Base-by-base conservation (phyloP, 1,139 yeast species). In the Scheffersomyces segobiensis region DNA sequence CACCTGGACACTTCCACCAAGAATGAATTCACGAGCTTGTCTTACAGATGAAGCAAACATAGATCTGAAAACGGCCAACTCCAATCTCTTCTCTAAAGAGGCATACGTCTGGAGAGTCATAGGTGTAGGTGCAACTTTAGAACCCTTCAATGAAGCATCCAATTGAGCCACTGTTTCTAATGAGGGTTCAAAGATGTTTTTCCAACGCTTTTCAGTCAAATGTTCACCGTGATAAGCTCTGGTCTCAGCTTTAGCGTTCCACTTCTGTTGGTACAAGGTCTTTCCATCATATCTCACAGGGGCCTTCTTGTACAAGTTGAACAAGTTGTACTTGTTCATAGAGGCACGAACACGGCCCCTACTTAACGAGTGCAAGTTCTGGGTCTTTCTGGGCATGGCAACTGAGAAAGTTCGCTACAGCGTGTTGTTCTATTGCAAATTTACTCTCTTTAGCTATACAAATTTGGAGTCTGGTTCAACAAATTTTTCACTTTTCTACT, bases 211-310 rank as follows among this genome's bases (percentile, higher is more conserved):
- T 72, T 95, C 99, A 0, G 96, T 89, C 59, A 95, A 76, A 71
- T 90, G 93, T 69, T 95, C 98, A 65, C 99, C 99, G 72, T 95
- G 99, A 73, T 95, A 95, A 1, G 96, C 89, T 76, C 99, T 85
- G 4, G 98, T 88, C 71, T 93, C 98, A 69, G 88, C 89, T 73
- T 96, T 95, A 56, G 98, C 89, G 10, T 82, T 77, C 93, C 97
- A 95, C 76, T 93, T 92, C 74, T 93, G 97, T 76, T 93, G 97
- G 76, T 83, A 95, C 59, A 91, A 76, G 18, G 93, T 84, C 68
- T 84, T 85, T 10, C 86, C 83, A 59, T 80, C 67, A 69, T 80
- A 84, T 58, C 77, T 80, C 46, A 83, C 76, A 55, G 79, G 79
- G 50, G 86, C 83, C 68, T 89, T 88, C 73, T 88, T 89, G 76